phyloP scores from a whole-genome alignment of 2,329 filamentous ascomycete species.

The Fusarium newnesense region DNA sequence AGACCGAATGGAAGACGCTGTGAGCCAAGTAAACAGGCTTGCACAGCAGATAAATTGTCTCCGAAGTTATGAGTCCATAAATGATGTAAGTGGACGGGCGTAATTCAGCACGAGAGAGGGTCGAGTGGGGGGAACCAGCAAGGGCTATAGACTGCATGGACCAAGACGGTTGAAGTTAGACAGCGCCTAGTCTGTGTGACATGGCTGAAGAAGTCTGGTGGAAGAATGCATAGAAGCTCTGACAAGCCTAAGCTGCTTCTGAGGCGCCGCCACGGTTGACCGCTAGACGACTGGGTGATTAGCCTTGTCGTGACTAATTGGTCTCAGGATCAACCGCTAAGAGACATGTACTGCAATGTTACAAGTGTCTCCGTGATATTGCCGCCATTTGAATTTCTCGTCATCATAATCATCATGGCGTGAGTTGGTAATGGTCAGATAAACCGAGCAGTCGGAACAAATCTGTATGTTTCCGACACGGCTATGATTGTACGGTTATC shows the following conservation, averaged over 20 bases:
- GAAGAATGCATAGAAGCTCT: constrained; percentile 45
- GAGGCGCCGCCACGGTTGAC: constrained; percentile 25
- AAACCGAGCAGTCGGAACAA: constrained; percentile 13
- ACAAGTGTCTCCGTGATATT: constrained; percentile 27
- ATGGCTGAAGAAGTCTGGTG: constrained; percentile 35
- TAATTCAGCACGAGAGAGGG: constrained; percentile 29
- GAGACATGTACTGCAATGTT: not conserved
- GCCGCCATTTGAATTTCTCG: constrained; percentile 23
- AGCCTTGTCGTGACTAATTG: constrained; percentile 12
- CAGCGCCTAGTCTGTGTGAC: constrained; percentile 22
- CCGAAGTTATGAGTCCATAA: constrained; percentile 38
- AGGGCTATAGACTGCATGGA: constrained; percentile 20
- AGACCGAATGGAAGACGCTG: constrained; percentile 18
- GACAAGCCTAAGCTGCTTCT: constrained; percentile 16
- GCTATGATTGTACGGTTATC: constrained; percentile 20
- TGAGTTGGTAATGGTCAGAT: constrained; percentile 35
- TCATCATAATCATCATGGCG: constrained; percentile 38
- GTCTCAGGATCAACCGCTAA: constrained; percentile 19
- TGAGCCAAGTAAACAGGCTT: constrained; percentile 23
- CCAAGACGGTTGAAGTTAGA: constrained; percentile 14
- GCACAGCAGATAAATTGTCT: constrained; percentile 8
- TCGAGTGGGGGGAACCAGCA: constrained; percentile 36
- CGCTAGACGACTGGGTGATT: constrained; percentile 23
- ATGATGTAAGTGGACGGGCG: constrained; percentile 45
- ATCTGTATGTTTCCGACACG: constrained; percentile 11